These are phyloP conservation scores for Neoascochyta sp. DNA, from an alignment of 2,329 filamentous ascomycete genomes.

Conservation along the genomic window DNA sequence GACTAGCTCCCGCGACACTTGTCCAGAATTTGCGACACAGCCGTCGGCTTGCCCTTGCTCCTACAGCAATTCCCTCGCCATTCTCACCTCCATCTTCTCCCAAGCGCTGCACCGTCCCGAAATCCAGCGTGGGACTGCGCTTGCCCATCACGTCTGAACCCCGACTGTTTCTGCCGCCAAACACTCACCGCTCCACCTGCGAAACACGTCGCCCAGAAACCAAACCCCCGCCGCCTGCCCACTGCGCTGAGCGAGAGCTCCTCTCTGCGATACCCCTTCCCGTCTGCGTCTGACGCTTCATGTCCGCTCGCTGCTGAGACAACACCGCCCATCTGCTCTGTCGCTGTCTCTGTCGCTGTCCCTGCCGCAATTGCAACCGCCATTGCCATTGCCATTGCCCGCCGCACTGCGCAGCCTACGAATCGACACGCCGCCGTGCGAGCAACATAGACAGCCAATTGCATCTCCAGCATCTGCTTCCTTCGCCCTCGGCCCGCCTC, in stretches of 20 bases:
- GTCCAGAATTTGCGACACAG: constrained; percentile 17
- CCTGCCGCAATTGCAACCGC: no score
- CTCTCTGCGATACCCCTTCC: constrained; percentile 11
- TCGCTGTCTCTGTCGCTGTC: no score
- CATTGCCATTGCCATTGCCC: no score
- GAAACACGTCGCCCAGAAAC: constrained; percentile 22
- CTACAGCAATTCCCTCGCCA: no score
- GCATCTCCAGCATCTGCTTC: neutral
- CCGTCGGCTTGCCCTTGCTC: no score
- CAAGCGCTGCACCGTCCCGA: no score
- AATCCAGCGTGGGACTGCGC: constrained; percentile 17
- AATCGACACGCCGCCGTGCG: neutral
- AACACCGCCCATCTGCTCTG: no score
- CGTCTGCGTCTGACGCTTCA: no score
- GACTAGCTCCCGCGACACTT: constrained; percentile 23
- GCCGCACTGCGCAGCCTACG: neutral
- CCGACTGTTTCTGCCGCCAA: constrained; percentile 22
- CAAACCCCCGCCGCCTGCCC: constrained; percentile 14
- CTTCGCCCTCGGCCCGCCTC: no score
- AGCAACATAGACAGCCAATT: neutral
- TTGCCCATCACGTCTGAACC: constrained; percentile 25
- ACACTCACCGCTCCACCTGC: constrained; percentile 31
- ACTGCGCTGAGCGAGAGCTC: constrained; percentile 7
- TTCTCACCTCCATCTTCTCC: no score
- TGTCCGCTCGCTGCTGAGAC: no score